Evolutionary conservation across 371 early-diverging fungal genomes (phyloP).

Genomic region (Parasitella parasitica): DNA sequence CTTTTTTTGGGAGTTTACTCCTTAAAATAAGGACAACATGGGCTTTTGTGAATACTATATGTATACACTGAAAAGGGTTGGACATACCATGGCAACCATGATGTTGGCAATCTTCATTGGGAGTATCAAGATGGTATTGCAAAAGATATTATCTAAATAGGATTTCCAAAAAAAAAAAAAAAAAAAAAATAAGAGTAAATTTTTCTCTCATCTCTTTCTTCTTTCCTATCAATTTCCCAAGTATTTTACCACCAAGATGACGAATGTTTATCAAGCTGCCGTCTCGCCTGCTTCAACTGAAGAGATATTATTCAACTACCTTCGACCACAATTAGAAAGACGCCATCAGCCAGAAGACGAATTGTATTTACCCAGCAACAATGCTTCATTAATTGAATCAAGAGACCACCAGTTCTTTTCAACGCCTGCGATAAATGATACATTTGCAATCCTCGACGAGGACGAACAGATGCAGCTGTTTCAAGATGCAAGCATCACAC

Average conservation of each 20-base stretch:
- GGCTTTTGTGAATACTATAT: too few relatives aligned
- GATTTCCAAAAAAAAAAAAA: too few relatives aligned
- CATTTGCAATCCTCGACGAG: slow-evolving; percentile 4
- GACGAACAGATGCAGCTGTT: neutral
- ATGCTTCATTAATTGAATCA: neutral
- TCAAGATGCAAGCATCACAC: neutral
- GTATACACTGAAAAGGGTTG: slow-evolving; percentile 89
- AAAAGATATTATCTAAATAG: slow-evolving; percentile 22
- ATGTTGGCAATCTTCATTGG: slow-evolving; percentile 89
- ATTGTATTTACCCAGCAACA: neutral
- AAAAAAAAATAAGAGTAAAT: too few relatives aligned
- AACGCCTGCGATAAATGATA: slow-evolving; percentile 6
- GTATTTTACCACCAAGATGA: neutral
- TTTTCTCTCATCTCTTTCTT: neutral
- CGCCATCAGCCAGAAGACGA: neutral
- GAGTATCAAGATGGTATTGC: slow-evolving; percentile 61
- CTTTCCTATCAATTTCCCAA: neutral
- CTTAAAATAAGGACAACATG: neutral
- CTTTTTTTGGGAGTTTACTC: too few relatives aligned
- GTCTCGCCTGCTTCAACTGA: slow-evolving; percentile 12
- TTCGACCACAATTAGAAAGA: slow-evolving; percentile 4
- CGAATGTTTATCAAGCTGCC: too few relatives aligned
- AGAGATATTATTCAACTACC: slow-evolving; percentile 9
- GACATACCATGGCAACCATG: slow-evolving; percentile 84
- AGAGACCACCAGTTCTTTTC: neutral